Percentiles rank a stretch among this genome's conserved stretches.
Evolutionary conservation across 106 monocot species (phyloP).

Genomic region (Dendrobium chrysotoxum): DNA sequence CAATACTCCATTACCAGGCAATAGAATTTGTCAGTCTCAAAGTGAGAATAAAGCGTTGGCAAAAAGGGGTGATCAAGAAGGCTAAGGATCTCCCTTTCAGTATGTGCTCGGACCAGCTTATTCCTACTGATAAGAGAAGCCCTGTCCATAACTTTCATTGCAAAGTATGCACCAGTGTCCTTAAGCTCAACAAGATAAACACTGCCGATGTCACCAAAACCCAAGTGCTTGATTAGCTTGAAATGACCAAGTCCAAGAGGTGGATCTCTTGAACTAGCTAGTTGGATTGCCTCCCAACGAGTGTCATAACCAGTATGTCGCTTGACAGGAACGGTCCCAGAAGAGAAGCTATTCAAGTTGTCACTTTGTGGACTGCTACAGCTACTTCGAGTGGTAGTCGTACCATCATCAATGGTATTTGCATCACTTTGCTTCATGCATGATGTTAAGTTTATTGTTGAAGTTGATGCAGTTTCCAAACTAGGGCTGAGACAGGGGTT

Average conservation of each 20-base stretch:
- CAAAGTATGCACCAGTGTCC: constrained; percentile 21
- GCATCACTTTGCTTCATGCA: background rate
- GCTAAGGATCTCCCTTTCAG: constrained; percentile 24
- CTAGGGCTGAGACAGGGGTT: background rate
- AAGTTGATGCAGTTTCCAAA: no score
- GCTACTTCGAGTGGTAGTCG: background rate
- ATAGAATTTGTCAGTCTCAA: constrained; percentile 28
- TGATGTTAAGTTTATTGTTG: no score
- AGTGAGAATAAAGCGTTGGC: constrained; percentile 21
- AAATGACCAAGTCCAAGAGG: constrained; percentile 25
- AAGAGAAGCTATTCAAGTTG: constrained; percentile 16
- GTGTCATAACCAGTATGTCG: constrained; percentile 19
- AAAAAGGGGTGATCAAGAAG: constrained; percentile 26
- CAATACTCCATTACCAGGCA: constrained; percentile 34
- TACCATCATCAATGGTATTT: background rate
- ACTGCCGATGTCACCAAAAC: constrained; percentile 26
- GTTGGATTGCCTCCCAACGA: constrained; percentile 20
- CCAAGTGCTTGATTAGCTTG: constrained; percentile 18
- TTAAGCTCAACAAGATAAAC: constrained; percentile 28
- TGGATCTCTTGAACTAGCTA: constrained; percentile 21
- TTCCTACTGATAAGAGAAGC: constrained; percentile 25
- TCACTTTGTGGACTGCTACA: constrained; percentile 13
- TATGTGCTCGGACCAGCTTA: constrained; percentile 21
- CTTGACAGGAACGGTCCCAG: constrained; percentile 9
- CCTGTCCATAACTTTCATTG: constrained; percentile 31